Percentiles rank a stretch among this genome's conserved stretches.
These are phyloP conservation scores for Phytophthora multivora DNA, from an alignment of 352 stramenopile genomes.

Conservation along the genomic window DNA sequence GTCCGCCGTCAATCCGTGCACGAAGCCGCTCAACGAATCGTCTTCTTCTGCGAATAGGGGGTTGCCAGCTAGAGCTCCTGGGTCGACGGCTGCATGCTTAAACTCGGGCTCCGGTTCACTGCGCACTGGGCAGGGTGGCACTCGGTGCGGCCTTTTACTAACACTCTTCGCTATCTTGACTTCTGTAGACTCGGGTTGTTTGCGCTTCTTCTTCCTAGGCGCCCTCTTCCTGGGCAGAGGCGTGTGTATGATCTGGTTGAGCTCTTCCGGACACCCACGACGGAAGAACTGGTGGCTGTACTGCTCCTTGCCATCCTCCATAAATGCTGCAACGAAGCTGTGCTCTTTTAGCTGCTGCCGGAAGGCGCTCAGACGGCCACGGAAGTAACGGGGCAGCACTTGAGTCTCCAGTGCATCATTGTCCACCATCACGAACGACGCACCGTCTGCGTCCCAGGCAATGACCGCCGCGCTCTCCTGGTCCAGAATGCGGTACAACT, in stretches of 20 bases:
- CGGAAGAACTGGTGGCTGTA: constrained; percentile 55
- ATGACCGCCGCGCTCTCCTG: constrained; percentile 59
- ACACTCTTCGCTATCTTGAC: constrained; percentile 23
- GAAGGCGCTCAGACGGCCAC: constrained; percentile 63
- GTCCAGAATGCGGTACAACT: constrained; percentile 80
- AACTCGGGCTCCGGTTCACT: constrained; percentile 13
- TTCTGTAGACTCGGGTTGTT: constrained; percentile 8
- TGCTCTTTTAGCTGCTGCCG: constrained; percentile 74
- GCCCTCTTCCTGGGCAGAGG: constrained; percentile 40
- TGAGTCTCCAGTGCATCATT: constrained; percentile 44
- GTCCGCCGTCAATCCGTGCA: constrained; percentile 7
- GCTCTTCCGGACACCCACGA: constrained; percentile 42
- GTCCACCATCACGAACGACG: constrained; percentile 63
- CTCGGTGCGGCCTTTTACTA: constrained; percentile 14
- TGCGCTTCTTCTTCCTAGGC: constrained; percentile 32
- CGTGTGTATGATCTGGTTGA: constrained; percentile 48
- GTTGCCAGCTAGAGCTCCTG: constrained; percentile 20
- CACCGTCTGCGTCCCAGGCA: constrained; percentile 55
- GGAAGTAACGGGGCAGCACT: constrained; percentile 73
- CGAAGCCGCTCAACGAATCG: constrained; percentile 16
- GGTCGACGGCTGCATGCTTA: constrained; percentile 25
- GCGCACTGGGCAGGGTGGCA: constrained; percentile 9
- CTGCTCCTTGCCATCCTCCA: constrained; percentile 28
- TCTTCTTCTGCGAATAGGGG: constrained; percentile 26
- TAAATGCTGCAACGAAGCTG: constrained; percentile 37